A percentile compares a stretch with the other conserved stretches of the same genome.
Evolutionary conservation across 305 asterid species (phyloP).

Genomic region (Striga hermonthica): DNA sequence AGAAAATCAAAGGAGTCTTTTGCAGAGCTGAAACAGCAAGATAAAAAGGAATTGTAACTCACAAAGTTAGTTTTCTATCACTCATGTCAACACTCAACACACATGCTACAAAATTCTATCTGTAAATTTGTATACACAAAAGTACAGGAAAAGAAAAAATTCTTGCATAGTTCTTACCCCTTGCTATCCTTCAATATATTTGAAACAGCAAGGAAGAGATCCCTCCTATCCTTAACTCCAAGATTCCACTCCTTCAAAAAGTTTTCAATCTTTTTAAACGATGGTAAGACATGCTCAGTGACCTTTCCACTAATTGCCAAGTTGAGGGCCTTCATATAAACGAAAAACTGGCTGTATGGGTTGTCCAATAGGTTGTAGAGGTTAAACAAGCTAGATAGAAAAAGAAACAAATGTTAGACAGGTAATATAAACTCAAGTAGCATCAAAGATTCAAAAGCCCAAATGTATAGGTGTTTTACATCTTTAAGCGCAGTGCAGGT

Average conservation of each 20-base stretch:
- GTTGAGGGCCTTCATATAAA: slow-evolving; percentile 83
- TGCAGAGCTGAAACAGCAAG: slow-evolving; percentile 51
- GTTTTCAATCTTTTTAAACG: slow-evolving; percentile 68
- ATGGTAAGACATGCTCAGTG: slow-evolving; percentile 66
- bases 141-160: neutral
- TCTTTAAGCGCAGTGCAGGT: slow-evolving; percentile 75
- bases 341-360: slow-evolving; percentile 80
- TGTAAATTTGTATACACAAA: neutral
- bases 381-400: slow-evolving; percentile 62
- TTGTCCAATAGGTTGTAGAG: slow-evolving; percentile 88
- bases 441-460: slow-evolving; percentile 12
- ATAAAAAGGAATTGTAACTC: slow-evolving; percentile 15
- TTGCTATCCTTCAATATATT: slow-evolving; percentile 63
- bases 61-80: neutral
- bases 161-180: slow-evolving; percentile 48
- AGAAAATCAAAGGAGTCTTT: slow-evolving; percentile 79
- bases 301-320: slow-evolving; percentile 71
- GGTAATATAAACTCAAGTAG: slow-evolving; percentile 12
- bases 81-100: slow-evolving; percentile 8
- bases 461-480: slow-evolving; percentile 41
- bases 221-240: slow-evolving; percentile 72
- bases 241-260: slow-evolving; percentile 79
- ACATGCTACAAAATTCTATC: neutral
- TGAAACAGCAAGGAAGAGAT: slow-evolving; percentile 65
- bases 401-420: slow-evolving; percentile 26